Evolutionary conservation across 768 basidiomycete genomes (phyloP).

Genomic region (Suillus paluster): DNA sequence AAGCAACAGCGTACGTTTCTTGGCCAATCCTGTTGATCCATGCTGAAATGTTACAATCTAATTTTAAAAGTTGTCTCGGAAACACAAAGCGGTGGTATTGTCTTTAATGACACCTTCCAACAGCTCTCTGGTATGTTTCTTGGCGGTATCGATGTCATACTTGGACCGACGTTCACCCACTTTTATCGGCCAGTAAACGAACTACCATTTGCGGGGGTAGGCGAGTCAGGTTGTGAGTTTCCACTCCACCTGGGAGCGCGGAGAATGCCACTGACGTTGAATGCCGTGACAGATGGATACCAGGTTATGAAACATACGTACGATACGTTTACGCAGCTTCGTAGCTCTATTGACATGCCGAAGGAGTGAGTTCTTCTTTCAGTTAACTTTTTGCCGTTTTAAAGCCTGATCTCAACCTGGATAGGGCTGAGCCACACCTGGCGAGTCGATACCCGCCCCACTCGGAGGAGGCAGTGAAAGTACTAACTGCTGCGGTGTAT

Average conservation of each 20-base stretch:
- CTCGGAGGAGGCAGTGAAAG: slow-evolving; percentile 19
- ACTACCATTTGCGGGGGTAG: slow-evolving; percentile 58
- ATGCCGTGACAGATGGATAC: slow-evolving; percentile 49
- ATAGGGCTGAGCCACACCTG: slow-evolving; percentile 27
- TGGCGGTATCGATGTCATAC: slow-evolving; percentile 17
- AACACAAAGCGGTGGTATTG: slow-evolving; percentile 60
- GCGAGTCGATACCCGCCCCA: slow-evolving; percentile 29
- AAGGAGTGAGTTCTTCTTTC: slow-evolving; percentile 47
- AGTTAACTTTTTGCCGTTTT: background rate
- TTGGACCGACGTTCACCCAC: background rate
- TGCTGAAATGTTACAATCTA: background rate
- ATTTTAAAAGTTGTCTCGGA: slow-evolving; percentile 49
- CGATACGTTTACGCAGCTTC: slow-evolving; percentile 55
- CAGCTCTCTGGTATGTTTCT: slow-evolving; percentile 49
- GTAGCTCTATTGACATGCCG: slow-evolving; percentile 58
- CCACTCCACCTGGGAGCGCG: background rate
- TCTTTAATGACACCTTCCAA: slow-evolving; percentile 65
- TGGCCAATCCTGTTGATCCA: background rate
- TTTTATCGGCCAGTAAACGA: slow-evolving; percentile 34
- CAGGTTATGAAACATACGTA: slow-evolving; percentile 58
- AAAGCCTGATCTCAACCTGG: slow-evolving; percentile 11
- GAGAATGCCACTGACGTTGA: background rate
- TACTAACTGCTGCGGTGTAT: slow-evolving; percentile 13
- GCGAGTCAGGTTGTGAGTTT: slow-evolving; percentile 65
- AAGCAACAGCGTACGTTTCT: slow-evolving; percentile 43